Base-by-base conservation (phyloP, 768 basidiomycete genomes). In the Russula vinacea region DNA sequence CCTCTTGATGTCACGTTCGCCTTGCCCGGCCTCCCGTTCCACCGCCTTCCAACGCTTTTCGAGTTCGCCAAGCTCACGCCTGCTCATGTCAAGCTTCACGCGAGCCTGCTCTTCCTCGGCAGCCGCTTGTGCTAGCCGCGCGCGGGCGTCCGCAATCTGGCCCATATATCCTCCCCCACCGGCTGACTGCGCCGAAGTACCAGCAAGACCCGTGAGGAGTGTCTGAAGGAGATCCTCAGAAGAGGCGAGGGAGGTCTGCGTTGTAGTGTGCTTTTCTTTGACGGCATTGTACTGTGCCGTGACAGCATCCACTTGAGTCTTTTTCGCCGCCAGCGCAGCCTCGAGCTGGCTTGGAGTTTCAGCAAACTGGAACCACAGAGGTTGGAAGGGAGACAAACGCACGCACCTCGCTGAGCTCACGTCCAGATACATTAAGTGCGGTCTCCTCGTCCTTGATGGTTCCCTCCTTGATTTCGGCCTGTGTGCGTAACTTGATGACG, bases 201-300 rank as follows among this genome's bases (percentile, higher is more conserved):
- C 88, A 1, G 94, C 86, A 11, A 98, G 84, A 50, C 97, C 97
- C 0, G 96, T 98, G 53, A 96, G 80, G 22, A 98, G 85, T 0
- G 93, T 92, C 74, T 98, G 96, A 0, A 98, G 81, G n/a, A 98
- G 88, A 70, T 94, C 92, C 74, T 98, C 95, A 17, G 88, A 83
- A 22, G 84, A 89, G 16, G 81, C 73, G 10, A 96, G 81, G 33
- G 85, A 81, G 5, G 81, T 77, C 61, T 85, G 80, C 2, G 85
- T 79, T 0, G 79, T 73, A 50, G 82, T 82, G 71, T 95, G 86
- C 56, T 84, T 82, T 7, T 87, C 82, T 70, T 93, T 92, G 62
- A 92, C 78, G 10, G 77, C 77, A 58, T 79, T 79, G 74, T 88
- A 89, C 0, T 82, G 75, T 2, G 77, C 75, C 5, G 80, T 78